Evolutionary conservation across 2,329 filamentous ascomycete genomes (phyloP), one percentile per base, ranked within the genome.

Genomic region (Blastomyces silverae): DNA sequence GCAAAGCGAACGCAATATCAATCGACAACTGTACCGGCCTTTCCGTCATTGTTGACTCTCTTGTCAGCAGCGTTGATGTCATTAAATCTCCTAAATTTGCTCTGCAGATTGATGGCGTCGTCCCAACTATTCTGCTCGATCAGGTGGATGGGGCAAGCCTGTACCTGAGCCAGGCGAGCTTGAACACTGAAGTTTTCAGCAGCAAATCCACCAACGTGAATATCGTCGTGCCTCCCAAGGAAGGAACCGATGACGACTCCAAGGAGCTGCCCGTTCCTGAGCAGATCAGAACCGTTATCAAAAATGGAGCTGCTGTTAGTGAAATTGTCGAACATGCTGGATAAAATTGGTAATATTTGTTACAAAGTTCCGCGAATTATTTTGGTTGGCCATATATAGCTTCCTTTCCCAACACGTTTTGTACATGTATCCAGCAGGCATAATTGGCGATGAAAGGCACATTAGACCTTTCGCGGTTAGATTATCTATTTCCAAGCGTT

Each of bases 81-180:
- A 94, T 99, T 82, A 97, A 97, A 80, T 93, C 89, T 59, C 86
- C 89, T 70, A 96, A 94, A 77, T 96, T 99, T 75, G 92, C 92
- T 17, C 82, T 97, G n/a, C 92, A 97, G 78, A 90, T 99, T 62
- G 80, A 95, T 64, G 92, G 92, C 62, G 85, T 85, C 2, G 84
- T 96, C 17, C 94, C 94, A 1, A 96, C 93, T 1, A 84, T 97
- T 65, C 81, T 97, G 74, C 82, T 99, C 65, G 94, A 99, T 76
- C 92, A 97, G 78, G 89, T 97, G 65, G 94, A 99, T 73, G 88
- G 92, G 64, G 93, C 91, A 0, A 87, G 89, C 66, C 80, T 99
- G 67, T 99, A 96, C 76, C 85, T 99, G 25, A 87, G 89, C 76
- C 89, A 89, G 74, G 87, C 92, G 68, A 93, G 89, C 75, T 81